Percentiles rank a stretch among this genome's conserved stretches.
Conservation (phyloP, 441 rosid genomes). For the Gossypium lobatum region DNA sequence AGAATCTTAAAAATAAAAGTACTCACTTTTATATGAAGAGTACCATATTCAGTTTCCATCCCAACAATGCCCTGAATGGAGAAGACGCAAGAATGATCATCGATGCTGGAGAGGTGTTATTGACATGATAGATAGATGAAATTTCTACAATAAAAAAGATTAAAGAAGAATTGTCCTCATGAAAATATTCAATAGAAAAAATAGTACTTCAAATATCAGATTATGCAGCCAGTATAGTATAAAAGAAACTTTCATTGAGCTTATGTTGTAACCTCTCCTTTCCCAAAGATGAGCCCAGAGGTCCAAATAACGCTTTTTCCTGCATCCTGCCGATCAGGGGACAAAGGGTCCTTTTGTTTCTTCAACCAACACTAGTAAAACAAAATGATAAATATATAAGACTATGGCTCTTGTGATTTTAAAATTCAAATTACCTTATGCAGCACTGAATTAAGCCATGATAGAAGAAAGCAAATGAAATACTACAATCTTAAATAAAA, state of each 20-base stretch:
- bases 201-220: not conserved
- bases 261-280: conserved; percentile 60
- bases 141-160: not conserved
- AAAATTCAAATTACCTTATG: not conserved
- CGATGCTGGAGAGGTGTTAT: not conserved
- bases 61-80: conserved; percentile 72
- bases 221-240: not conserved
- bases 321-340: conserved; percentile 61
- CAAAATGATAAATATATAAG: not conserved
- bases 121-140: not conserved
- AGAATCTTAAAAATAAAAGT: not conserved
- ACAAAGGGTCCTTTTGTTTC: conserved; percentile 72
- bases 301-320: conserved; percentile 70
- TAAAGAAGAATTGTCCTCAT: not conserved
- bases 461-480: not conserved
- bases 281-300: conserved; percentile 83
- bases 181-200: not conserved
- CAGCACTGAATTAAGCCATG: not conserved
- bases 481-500: not conserved
- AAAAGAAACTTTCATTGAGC: conserved; percentile 5
- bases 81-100: conserved; percentile 10
- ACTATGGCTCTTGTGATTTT: not conserved
- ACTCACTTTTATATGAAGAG: conserved; percentile 77
- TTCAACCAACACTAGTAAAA: conserved; percentile 82
- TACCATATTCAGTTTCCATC: conserved; percentile 73